Percentiles rank a stretch among this genome's conserved stretches.
These are phyloP conservation scores for Mortierella sp. DNA, from an alignment of 371 early-diverging fungal genomes.

Conservation along the genomic window DNA sequence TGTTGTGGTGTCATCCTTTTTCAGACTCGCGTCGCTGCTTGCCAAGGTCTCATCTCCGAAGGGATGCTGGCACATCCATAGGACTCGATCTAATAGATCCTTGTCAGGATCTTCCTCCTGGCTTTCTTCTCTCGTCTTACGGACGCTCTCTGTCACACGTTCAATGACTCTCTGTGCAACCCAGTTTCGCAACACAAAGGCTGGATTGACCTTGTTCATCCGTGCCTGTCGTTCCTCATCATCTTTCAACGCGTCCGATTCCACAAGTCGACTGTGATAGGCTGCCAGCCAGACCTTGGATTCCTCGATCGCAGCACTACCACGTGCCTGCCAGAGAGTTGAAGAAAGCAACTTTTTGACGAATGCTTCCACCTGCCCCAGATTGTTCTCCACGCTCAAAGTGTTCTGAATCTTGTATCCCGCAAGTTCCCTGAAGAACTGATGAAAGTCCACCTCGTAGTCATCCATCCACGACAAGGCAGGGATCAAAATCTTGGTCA, in stretches of 20 bases:
- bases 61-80: constrained; percentile 66
- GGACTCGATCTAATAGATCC: constrained; percentile 59
- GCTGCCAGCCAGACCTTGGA: constrained; percentile 56
- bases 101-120: constrained; percentile 51
- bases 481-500: constrained; percentile 35
- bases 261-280: constrained; percentile 64
- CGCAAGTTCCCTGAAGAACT: constrained; percentile 40
- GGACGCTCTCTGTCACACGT: constrained; percentile 56
- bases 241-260: constrained; percentile 38
- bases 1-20: constrained; percentile 51
- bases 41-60: constrained; percentile 62
- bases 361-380: constrained; percentile 21
- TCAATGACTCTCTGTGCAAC: constrained; percentile 74
- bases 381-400: constrained; percentile 20
- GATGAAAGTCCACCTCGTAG: constrained; percentile 45
- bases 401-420: constrained; percentile 30
- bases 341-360: constrained; percentile 31
- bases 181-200: constrained; percentile 80
- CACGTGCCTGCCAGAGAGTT: constrained; percentile 26
- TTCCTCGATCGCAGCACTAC: constrained; percentile 21
- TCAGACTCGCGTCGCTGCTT: constrained; percentile 30
- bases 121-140: constrained; percentile 40
- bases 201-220: constrained; percentile 76
- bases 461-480: constrained; percentile 52
- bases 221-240: constrained; percentile 51